Base-by-base conservation (phyloP, 129 eudicot genomes). In the Helichrysum umbraculigerum region DNA sequence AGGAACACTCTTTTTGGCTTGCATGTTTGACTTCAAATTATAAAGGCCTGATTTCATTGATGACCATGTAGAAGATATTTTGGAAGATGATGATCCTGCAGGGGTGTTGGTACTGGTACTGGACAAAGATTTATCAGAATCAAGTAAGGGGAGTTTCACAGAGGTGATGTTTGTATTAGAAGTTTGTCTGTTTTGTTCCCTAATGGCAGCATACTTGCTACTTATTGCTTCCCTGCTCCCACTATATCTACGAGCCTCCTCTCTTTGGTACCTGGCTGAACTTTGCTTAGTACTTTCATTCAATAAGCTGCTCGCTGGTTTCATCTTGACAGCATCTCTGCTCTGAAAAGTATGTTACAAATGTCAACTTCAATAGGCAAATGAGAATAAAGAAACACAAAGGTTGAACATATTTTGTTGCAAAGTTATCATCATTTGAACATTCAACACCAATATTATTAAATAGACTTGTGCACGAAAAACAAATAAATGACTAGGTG, bases 151-250 rank as follows among this genome's bases (percentile, higher is more conserved):
- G 76, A 87, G 93, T 81, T 87, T 86, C 8, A 91, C 76, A 4
- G 98, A 83, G 39, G 89, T 68, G 1, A 87, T 73, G 71, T 73
- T 87, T 25, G 76, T 17, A 67, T 75, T 56, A 47, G 88, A 79
- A 58, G 82, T 7, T 54, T 63, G 68, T 68, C 81, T 81, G 67
- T 35, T 83, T 69, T 88, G 96, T 81, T 88, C 93, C 80, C 93
- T 83, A 32, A 91, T 76, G 35, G 97, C 89, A 77, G 93, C 87
- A 72, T 94, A 94, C 57, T 94, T 94, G 91, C 81, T 85, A 84
- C 90, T 88, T 7, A 94, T 91, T 19, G 93, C 88, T 83, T 94
- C 98, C 75, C 86, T 77, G 76, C 78, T 87, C 71, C 89, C 96
- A 64, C 86, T 68, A 71, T 86, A 86, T 75, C 81, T 85, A 47